These are phyloP conservation scores for Neurospora sp. DNA, from an alignment of 495 filamentous ascomycete species.

Conservation along the genomic window DNA sequence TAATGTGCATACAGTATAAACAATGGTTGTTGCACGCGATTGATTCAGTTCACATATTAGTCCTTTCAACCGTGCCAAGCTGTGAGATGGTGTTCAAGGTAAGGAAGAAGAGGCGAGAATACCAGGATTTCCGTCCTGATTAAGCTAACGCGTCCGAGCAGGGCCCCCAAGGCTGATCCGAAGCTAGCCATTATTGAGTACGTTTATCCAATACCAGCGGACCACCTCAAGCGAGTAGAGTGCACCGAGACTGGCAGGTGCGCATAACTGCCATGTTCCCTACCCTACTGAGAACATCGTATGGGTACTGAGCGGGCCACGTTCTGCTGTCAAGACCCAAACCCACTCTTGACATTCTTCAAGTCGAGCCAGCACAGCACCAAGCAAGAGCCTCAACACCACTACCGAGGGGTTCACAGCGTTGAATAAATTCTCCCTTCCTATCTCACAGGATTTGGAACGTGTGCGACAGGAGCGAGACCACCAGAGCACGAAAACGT, in stretches of 20 bases:
- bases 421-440: not conserved
- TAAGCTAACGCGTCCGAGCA: not conserved
- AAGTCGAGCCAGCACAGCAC: not conserved
- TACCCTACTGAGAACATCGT: not conserved
- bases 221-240: not conserved
- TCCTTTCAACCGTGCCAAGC: not conserved
- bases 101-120: not conserved
- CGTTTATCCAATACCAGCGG: not conserved
- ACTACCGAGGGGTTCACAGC: not conserved
- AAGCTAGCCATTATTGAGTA: not conserved
- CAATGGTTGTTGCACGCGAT: not conserved
- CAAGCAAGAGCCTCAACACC: not conserved
- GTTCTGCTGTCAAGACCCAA: not conserved
- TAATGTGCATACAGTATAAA: not conserved
- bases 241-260: not conserved
- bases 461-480: not conserved
- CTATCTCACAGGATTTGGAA: not conserved
- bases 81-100: not conserved
- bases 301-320: not conserved
- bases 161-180: not conserved
- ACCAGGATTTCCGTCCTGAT: not conserved
- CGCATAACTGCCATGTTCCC: not conserved
- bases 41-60: not conserved
- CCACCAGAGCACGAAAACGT: not conserved
- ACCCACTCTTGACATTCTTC: not conserved